phyloP scores from a whole-genome alignment of 78 protist species.

The Dictyostelium brefeldianum region DNA sequence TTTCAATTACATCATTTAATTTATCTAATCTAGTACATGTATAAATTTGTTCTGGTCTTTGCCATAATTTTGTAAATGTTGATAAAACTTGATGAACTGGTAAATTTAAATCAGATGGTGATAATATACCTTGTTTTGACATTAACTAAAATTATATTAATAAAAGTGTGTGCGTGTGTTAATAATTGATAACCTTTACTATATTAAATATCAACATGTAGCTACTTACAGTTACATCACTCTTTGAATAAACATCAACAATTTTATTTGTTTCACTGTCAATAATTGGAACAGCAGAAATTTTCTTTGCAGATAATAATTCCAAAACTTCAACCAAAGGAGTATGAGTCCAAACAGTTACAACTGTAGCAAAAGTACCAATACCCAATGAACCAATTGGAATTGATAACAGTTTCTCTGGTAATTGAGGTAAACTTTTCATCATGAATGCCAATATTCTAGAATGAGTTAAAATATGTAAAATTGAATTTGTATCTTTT shows the following conservation, averaged over 20 bases:
- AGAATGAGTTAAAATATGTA: conserved; percentile 82
- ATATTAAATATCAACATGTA: not conserved
- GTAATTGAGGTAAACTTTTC: conserved; percentile 69
- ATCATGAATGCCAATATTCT: conserved; percentile 80
- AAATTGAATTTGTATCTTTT: conserved; percentile 71
- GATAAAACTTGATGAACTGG: conserved; percentile 77
- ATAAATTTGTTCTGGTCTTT: conserved; percentile 80
- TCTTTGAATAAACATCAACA: conserved; percentile 81
- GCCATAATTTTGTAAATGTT: conserved; percentile 71
- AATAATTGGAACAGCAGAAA: conserved; percentile 80
- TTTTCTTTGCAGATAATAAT: conserved; percentile 59
- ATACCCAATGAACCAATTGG: conserved; percentile 68
- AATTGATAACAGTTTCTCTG: conserved; percentile 53
- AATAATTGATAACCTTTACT: too few relatives aligned
- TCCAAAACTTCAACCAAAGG: conserved; percentile 63
- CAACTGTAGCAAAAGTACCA: conserved; percentile 70
- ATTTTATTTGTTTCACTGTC: conserved; percentile 63
- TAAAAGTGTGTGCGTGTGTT: not conserved
- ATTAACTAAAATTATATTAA: conserved; percentile 12
- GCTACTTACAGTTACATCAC: conserved; percentile 82
- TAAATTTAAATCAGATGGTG: conserved; percentile 68
- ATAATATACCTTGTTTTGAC: conserved; percentile 70
- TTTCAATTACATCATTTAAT: conserved; percentile 71
- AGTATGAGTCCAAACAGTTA: conserved; percentile 53
- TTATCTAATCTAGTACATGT: conserved; percentile 77